Evolutionary conservation across 2,329 filamentous ascomycete species (phyloP), one percentile per base, ranked within the genome.

Genomic region (Cladosporium velox): DNA sequence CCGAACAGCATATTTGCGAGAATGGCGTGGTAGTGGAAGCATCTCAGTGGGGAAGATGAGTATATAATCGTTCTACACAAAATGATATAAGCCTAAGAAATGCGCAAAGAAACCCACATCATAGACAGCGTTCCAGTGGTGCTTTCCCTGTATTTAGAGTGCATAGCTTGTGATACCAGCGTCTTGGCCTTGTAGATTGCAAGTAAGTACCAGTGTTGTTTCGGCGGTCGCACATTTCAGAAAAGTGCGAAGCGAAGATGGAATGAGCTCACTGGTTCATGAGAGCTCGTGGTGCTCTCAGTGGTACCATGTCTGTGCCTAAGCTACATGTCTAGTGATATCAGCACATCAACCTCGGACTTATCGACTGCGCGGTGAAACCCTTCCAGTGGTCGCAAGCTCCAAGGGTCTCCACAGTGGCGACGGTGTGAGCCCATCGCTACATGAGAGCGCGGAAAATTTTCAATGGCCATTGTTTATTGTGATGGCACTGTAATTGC

Each of bases 1-100:
- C 84, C 84, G 1, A 77, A 77, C 14, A 79, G 82, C 0, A 71
- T 77, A 0, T 21, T 86, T 18, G 84, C 83, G 2, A 80, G 76
- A 73, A 78, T 82, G 66, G 81, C 84, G 0, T 86, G 84, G 84
- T 86, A 55, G 28, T 12, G 10, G 38, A n/a, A 18, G 35, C 15
- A 7, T 41, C 35, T 41, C 35, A 18, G 35, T 18, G 35, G 15
- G 4, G 14, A 18, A 12, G 35, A 18, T 7, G 35, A 18, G 15
- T 18, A 41, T 41, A 14, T 35, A 35, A 14, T 35, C 34, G 12
- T 35, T 35, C 34, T 35, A 35, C 34, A 35, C 11, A 15, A 12
- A 15, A 14, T 35, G 34, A 8, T 35, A 35, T 35, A 35, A 35
- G 34, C 34, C 34, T 35, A 35, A 35, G 12, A 35, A 35, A 35